These are phyloP conservation scores for Tremellales sp. DNA, from an alignment of 1,284 basidiomycete genomes.

Conservation along the genomic window DNA sequence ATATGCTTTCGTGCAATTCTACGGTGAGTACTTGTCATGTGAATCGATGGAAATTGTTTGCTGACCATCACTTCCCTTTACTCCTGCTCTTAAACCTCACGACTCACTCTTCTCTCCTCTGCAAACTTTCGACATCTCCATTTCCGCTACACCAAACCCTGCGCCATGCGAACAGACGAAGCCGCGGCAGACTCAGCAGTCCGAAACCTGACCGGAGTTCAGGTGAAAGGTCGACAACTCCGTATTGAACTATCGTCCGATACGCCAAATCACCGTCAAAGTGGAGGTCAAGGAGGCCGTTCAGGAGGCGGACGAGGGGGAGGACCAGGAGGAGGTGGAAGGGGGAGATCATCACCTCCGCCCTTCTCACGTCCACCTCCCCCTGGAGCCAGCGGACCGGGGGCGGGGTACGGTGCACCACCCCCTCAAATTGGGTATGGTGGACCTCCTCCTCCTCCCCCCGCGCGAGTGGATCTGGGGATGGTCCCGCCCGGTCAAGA, in stretches of 20 bases:
- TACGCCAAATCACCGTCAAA: slow-evolving; percentile 36
- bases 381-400: neutral
- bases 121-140: neutral
- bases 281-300: slow-evolving; percentile 61
- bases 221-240: slow-evolving; percentile 75
- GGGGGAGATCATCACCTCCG: neutral
- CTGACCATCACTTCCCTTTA: neutral
- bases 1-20: slow-evolving; percentile 96
- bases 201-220: slow-evolving; percentile 76
- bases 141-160: neutral
- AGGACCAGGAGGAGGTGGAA: slow-evolving; percentile 59
- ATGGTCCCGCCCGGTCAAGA: slow-evolving; percentile 71
- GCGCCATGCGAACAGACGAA: slow-evolving; percentile 66
- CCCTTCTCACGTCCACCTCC: neutral
- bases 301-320: slow-evolving; percentile 48
- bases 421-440: slow-evolving; percentile 17
- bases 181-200: slow-evolving; percentile 84
- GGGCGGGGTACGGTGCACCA: neutral
- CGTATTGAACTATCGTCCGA: slow-evolving; percentile 68
- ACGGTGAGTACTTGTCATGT: slow-evolving; percentile 59
- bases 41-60: neutral
- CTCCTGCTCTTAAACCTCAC: neutral
- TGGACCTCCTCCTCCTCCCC: slow-evolving; percentile 3
- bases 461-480: slow-evolving; percentile 14
- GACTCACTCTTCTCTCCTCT: neutral